Evolutionary conservation across 257 asterid species (phyloP).

Genomic region (Eucommia ulmoides): DNA sequence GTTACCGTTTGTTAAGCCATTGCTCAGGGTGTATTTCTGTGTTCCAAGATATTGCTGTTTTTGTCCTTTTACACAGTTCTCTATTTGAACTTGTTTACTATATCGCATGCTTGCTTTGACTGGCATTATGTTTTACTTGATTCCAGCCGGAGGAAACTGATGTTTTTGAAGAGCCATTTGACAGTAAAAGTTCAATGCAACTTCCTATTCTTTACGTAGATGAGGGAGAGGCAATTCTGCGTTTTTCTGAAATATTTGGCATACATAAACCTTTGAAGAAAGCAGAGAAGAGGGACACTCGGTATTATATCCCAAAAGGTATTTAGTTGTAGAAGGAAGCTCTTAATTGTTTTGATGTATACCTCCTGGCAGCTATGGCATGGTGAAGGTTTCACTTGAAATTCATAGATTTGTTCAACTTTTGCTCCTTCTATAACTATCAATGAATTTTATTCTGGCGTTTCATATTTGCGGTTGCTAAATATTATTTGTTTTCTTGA

Average conservation of each 20-base stretch:
- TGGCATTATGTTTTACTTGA: constrained; percentile 16
- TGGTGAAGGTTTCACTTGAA: background rate
- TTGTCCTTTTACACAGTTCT: background rate
- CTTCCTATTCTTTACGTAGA: constrained; percentile 86
- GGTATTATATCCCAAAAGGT: constrained; percentile 63
- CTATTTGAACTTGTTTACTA: background rate
- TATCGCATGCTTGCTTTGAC: background rate
- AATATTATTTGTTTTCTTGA: background rate
- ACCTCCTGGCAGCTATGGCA: background rate
- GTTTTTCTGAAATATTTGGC: constrained; percentile 93
- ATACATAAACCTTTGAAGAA: constrained; percentile 54
- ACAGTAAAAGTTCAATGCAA: constrained; percentile 40
- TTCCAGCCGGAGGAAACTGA: constrained; percentile 53
- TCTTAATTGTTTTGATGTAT: background rate
- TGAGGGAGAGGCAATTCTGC: constrained; percentile 71
- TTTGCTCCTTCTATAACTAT: background rate
- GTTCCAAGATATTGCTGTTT: background rate
- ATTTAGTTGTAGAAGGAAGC: constrained; percentile 6
- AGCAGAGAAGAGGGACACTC: constrained; percentile 53
- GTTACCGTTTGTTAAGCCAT: no score
- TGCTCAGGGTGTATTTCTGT: background rate
- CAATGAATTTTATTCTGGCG: no score
- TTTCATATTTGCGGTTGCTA: background rate
- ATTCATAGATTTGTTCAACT: background rate
- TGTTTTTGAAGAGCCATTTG: constrained; percentile 36